Percentiles rank a stretch among this genome's conserved stretches.
phyloP scores from a whole-genome alignment of 306 rosid species.

The Pyrus betulifolia region DNA sequence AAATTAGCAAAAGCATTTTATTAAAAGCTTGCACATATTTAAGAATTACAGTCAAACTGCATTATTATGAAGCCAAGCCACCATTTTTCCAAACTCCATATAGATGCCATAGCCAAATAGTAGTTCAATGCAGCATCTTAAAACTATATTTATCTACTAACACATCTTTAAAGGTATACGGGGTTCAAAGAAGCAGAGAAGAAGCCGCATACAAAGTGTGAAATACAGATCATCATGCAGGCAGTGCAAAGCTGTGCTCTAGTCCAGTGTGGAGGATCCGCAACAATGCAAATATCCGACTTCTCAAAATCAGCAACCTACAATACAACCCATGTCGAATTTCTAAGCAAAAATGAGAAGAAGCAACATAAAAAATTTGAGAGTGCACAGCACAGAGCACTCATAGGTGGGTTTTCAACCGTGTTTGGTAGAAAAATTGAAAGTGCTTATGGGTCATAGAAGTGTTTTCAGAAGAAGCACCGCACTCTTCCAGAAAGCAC shows the following conservation, averaged over 20 bases:
- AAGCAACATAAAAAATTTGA: not conserved
- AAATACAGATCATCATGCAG: constrained; percentile 25
- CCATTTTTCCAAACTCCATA: constrained; percentile 5
- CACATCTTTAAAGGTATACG: not conserved
- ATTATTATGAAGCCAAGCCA: not conserved
- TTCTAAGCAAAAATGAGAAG: not conserved
- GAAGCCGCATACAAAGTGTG: constrained; percentile 1
- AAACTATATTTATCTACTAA: not conserved
- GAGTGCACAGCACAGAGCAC: not conserved
- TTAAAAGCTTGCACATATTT: not conserved
- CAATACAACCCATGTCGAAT: not conserved
- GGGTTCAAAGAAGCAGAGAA: constrained; percentile 10
- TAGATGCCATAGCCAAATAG: not conserved
- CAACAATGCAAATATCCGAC: constrained; percentile 64
- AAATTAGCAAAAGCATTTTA: not conserved
- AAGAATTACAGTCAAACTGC: not conserved
- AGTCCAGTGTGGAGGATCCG: constrained; percentile 87
- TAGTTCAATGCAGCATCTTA: not conserved
- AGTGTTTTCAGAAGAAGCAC: not conserved
- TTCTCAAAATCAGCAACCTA: constrained; percentile 87
- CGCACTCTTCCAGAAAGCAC: not conserved
- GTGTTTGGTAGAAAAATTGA: not conserved
- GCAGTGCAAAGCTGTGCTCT: constrained; percentile 73
- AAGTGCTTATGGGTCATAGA: not conserved
- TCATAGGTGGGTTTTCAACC: not conserved